Base-by-base conservation (phyloP, 2,329 filamentous ascomycete genomes). In the Claviceps purpurea region DNA sequence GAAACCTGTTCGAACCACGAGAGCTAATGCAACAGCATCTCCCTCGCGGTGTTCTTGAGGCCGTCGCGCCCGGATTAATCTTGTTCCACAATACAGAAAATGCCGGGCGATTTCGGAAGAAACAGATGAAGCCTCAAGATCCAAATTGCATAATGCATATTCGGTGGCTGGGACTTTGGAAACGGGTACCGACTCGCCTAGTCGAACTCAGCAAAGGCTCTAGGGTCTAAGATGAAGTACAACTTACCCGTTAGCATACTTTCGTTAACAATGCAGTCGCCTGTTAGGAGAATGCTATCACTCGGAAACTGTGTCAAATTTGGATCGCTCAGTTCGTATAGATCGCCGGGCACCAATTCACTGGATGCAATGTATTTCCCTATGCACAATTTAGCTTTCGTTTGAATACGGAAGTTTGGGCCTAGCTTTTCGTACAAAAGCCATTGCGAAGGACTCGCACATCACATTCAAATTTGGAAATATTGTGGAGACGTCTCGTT, bases 191-290 rank as follows among this genome's bases (percentile, higher is more conserved):
- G 93, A 97, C 73, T 98, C 93, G 53, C 91, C 86, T 67, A 34
- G 6, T 30, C 13, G 11, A 24, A 13, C 24, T 45, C 5, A 50
- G 26, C 5, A 20, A 13, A 38, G 41, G 26, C 26, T 37, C 40
- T 13, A 11, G 5, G 5, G 16, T 14, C 5, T 37, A 24, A 16
- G 26, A 34, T 26, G 26, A 5, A 43, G n/a, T 18, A 22, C 73
- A 16, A 34, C 59, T 50, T 58, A 68, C 68, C 68, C 41, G 93
- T 98, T 39, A 98, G 79, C 93, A 98, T 98, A 70, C 93, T 97
- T 69, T 98, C 93, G 62, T 98, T 98, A 58, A 98, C 90, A 56
- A 98, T 97, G 62, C 90, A 96, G 68, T 98, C 94, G 42, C 93
- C 94, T 50, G 87, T 88, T 0, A 98, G 76, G 5, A 98, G 72